phyloP scores from a whole-genome alignment of 768 basidiomycete species.

The Amanita exitialis region DNA sequence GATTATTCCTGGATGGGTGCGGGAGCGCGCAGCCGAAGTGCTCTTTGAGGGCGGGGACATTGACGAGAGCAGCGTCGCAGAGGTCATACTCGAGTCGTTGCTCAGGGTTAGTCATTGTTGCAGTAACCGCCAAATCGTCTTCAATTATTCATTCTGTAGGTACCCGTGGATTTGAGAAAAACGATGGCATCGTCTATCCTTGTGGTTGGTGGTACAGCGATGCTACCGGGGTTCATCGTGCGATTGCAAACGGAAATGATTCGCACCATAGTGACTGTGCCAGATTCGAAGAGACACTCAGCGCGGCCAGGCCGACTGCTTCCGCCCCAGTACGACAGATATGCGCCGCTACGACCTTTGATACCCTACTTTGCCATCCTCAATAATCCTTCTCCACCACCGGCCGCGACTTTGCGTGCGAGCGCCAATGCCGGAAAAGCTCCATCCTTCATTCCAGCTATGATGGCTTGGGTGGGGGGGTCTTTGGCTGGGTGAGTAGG shows the following conservation, averaged over 20 bases:
- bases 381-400: constrained; percentile 68
- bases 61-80: constrained; percentile 78
- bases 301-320: constrained; percentile 26
- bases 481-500: constrained; percentile 75
- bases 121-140: background rate
- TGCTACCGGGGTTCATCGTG: constrained; percentile 89
- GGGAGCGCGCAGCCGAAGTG: constrained; percentile 86
- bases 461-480: constrained; percentile 89
- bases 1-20: constrained; percentile 88
- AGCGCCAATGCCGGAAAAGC: constrained; percentile 68
- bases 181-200: constrained; percentile 79
- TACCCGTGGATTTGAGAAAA: constrained; percentile 84
- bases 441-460: constrained; percentile 76
- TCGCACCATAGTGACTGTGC: constrained; percentile 31
- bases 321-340: constrained; percentile 60
- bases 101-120: constrained; percentile 51
- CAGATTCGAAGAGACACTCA: constrained; percentile 16
- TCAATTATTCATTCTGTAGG: constrained; percentile 30
- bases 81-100: constrained; percentile 68
- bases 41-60: constrained; percentile 86
- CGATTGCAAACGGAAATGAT: constrained; percentile 76
- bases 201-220: constrained; percentile 80
- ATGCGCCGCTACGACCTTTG: constrained; percentile 62
- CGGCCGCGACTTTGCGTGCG: constrained; percentile 38
- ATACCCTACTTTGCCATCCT: constrained; percentile 68